Conservation (phyloP, 306 rosid genomes). For the Vachellia collinsii region DNA sequence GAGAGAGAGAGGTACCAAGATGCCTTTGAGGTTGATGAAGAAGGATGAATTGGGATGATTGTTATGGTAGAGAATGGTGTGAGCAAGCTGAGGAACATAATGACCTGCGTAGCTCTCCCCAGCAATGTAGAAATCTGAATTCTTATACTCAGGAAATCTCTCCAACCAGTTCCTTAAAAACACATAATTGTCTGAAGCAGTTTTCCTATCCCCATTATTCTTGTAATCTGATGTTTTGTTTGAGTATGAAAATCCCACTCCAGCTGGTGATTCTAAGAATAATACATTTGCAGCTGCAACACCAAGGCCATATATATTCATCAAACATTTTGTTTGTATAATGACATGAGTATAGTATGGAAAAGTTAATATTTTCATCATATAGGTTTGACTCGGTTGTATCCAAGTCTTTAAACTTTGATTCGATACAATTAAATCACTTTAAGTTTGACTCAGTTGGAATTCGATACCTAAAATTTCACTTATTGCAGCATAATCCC, state of each 20-base stretch:
- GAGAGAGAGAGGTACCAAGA: constrained; percentile 49
- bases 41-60: constrained; percentile 45
- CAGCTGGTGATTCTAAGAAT: constrained; percentile 84
- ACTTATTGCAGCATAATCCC: too few species aligned
- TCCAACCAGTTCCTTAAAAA: constrained; percentile 84
- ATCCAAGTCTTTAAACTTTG: too few species aligned
- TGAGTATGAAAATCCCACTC: constrained; percentile 95
- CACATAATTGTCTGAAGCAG: constrained; percentile 67
- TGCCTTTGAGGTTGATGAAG: constrained; percentile 81
- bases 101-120: constrained; percentile 98
- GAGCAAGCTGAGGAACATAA: constrained; percentile 93
- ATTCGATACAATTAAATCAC: too few species aligned
- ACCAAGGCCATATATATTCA: not conserved
- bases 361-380: too few species aligned
- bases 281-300: constrained; percentile 79
- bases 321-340: too few species aligned
- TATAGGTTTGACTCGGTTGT: too few species aligned
- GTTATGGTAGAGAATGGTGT: constrained; percentile 71
- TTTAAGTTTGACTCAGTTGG: too few species aligned
- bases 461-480: too few species aligned
- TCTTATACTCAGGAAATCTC: constrained; percentile 83
- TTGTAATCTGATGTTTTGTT: constrained; percentile 70
- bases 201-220: constrained; percentile 63
- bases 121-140: constrained; percentile 67
- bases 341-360: too few species aligned